Percentiles rank a stretch among this genome's conserved stretches.
phyloP scores from a whole-genome alignment of 1,284 basidiomycete species.

The Quambalaria eucalypti region DNA sequence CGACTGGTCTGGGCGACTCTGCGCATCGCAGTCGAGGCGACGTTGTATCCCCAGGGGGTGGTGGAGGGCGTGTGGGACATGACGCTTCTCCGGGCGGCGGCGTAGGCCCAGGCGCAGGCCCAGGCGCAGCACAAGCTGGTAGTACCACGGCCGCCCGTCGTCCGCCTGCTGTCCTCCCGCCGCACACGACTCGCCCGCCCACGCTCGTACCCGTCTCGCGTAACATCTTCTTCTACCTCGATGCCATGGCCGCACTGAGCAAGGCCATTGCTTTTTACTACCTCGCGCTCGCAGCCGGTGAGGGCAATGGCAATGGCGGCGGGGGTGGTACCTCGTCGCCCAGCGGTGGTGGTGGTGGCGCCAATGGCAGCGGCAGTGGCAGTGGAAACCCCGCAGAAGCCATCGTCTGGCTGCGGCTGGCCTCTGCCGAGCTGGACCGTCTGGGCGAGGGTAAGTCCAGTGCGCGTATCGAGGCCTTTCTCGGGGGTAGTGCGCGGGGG shows the following conservation, averaged over 20 bases:
- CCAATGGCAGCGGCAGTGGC: not conserved
- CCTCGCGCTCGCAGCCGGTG: not conserved
- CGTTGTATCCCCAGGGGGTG: not conserved
- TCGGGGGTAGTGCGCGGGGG: not conserved
- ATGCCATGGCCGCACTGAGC: not conserved
- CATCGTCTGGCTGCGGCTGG: not conserved
- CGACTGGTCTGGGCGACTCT: too few relatives aligned
- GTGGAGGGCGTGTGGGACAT: too few relatives aligned
- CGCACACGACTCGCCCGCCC: too few relatives aligned
- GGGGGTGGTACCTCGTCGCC: too few relatives aligned
- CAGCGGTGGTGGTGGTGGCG: too few relatives aligned
- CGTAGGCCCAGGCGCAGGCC: too few relatives aligned
- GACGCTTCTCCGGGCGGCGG: not conserved
- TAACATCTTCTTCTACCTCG: not conserved
- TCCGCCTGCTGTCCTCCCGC: too few relatives aligned
- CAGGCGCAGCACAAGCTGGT: too few relatives aligned
- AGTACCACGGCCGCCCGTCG: too few relatives aligned
- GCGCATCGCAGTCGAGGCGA: not conserved
- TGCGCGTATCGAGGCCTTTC: not conserved
- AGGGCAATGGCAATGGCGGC: not conserved
- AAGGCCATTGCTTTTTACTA: not conserved
- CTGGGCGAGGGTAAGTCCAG: not conserved
- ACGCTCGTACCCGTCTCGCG: not conserved
- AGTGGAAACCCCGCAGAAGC: not conserved
- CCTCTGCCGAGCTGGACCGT: not conserved